These are phyloP conservation scores for Pyricularia sp. DNA, from an alignment of 2,329 filamentous ascomycete genomes.

Conservation along the genomic window DNA sequence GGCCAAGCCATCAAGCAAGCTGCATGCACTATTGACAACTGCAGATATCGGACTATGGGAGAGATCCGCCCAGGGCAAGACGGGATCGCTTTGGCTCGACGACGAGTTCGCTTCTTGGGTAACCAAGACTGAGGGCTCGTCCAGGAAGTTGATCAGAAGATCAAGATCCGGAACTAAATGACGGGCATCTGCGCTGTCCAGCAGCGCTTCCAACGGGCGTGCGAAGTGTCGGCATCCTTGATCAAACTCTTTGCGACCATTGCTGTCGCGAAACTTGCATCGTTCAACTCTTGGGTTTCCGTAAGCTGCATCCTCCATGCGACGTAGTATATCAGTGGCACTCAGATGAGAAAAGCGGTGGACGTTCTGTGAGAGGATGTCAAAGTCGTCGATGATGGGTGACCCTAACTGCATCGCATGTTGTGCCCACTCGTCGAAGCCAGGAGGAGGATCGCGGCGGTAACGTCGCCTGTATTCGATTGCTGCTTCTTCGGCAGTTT, in stretches of 20 bases:
- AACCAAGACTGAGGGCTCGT: constrained; percentile 34
- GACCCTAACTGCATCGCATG: constrained; percentile 23
- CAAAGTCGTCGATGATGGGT: constrained; percentile 10
- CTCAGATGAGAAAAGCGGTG: neutral
- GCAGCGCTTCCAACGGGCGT: constrained; percentile 19
- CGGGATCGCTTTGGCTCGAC: neutral
- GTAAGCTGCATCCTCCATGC: neutral
- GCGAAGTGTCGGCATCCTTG: constrained; percentile 23
- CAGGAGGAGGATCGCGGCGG: constrained; percentile 29
- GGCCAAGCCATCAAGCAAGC: neutral
- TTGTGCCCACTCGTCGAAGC: constrained; percentile 35
- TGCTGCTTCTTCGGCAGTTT: constrained; percentile 16
- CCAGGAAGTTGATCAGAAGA: constrained; percentile 37
- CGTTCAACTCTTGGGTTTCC: neutral
- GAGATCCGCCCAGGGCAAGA: constrained; percentile 16
- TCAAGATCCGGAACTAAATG: constrained; percentile 25
- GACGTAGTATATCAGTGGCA: neutral
- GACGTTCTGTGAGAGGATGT: constrained; percentile 6
- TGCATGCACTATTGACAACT: constrained; percentile 21
- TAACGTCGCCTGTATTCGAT: constrained; percentile 35
- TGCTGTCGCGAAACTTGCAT: neutral
- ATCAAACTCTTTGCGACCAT: constrained; percentile 15
- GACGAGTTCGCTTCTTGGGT: constrained; percentile 8
- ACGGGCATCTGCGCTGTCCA: constrained; percentile 19
- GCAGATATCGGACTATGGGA: constrained; percentile 21